Base-by-base conservation (phyloP, 768 basidiomycete species). In the Tremella mesenterica region DNA sequence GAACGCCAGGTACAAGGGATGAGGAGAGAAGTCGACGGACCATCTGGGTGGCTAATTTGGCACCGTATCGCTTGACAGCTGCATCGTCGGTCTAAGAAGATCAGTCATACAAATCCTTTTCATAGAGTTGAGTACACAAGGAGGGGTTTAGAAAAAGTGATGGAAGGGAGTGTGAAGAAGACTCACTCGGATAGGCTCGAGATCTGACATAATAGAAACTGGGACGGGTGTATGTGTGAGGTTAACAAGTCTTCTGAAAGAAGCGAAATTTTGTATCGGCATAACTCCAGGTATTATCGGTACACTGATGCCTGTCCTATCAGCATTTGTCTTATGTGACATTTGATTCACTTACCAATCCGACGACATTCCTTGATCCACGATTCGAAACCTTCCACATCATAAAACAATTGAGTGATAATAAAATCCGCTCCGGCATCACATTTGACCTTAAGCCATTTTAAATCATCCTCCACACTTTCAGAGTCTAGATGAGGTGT, bases 371-470 rank as follows among this genome's bases (percentile, higher is more conserved):
- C 82, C 63, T 77, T 73, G 21, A 84, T 73, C 95, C 95, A 99
- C 14, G 74, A 65, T 27, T 89, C 72, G 75, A 95, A 97, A 14
- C 80, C 79, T 45, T 90, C 83, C n/a, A 85, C 81, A 68, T 99
- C 93, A 74, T 97, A 99, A 74, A 99, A 99, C 5, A 97, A 77
- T 64, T 99, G 95, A 0, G 95, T 97, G 47, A 97, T 78, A 56
- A 99, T 87, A 70, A 89, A 97, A 65, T 96, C 87, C 1, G 93
- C 93, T 14, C 95, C 95, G 0, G 88, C 90, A 63, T 93, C 85
- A 33, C 95, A 83, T 72, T 97, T 99, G 39, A 79, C 79, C 71
- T 86, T 88, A 52, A 99, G 77, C 63, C 83, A 77, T 1, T 79
- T 76, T 16, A 97, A 53, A 50, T 74, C 73, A 29, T 53, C 56